Conservation (phyloP, 257 asterid genomes). For the Penstemon newberryi region DNA sequence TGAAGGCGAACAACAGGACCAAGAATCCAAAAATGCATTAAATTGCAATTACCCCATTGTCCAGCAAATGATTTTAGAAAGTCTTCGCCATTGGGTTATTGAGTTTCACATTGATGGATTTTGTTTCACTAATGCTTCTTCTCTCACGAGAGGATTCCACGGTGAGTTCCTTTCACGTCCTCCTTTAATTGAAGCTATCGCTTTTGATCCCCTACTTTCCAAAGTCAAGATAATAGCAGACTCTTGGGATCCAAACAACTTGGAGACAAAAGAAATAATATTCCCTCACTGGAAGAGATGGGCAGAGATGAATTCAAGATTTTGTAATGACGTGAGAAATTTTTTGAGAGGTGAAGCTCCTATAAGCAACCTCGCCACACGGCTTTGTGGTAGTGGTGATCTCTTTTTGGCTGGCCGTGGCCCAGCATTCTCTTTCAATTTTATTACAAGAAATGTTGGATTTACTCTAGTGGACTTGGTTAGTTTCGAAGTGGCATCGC, state of each 20-base stretch:
- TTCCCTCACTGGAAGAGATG: slow-evolving; percentile 99
- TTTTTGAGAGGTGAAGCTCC: slow-evolving; percentile 75
- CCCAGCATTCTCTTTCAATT: slow-evolving; percentile 85
- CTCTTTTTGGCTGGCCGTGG: slow-evolving; percentile 75
- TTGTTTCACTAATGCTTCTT: slow-evolving; percentile 65
- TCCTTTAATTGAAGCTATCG: slow-evolving; percentile 83
- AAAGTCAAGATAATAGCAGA: slow-evolving; percentile 77
- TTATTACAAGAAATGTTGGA: slow-evolving; percentile 64
- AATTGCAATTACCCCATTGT: slow-evolving; percentile 79
- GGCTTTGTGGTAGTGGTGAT: slow-evolving; percentile 93
- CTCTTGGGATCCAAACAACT: slow-evolving; percentile 59
- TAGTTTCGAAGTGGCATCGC: slow-evolving; percentile 65
- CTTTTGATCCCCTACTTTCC: slow-evolving; percentile 84
- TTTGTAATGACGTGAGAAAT: slow-evolving; percentile 64
- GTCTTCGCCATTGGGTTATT: slow-evolving; percentile 82
- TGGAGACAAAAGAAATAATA: slow-evolving; percentile 39
- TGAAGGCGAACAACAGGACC: slow-evolving; percentile 32
- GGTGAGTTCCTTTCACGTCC: slow-evolving; percentile 82
- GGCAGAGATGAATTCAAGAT: slow-evolving; percentile 80
- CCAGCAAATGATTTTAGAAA: slow-evolving; percentile 73
- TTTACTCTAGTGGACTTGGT: slow-evolving; percentile 85
- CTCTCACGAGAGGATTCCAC: slow-evolving; percentile 56
- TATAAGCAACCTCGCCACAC: slow-evolving; percentile 74
- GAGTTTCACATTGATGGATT: slow-evolving; percentile 89
- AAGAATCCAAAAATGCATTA: slow-evolving; percentile 41